Conservation (phyloP, 495 filamentous ascomycete genomes). For the Viridothelium virens region DNA sequence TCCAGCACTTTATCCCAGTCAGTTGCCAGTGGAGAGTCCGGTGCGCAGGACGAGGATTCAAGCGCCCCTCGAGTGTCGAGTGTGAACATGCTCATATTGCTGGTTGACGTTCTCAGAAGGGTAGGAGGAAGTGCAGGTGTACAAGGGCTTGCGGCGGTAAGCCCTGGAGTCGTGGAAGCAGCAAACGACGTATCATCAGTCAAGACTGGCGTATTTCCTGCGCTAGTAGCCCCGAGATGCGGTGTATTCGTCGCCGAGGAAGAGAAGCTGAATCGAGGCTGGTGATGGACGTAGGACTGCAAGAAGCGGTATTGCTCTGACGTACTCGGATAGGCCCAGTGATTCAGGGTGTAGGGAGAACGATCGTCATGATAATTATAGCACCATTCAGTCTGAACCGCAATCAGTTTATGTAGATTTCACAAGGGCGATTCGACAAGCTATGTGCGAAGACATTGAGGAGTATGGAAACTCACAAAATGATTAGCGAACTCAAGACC, state of each 20-base stretch:
- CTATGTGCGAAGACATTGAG: background rate
- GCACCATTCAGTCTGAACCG: constrained; percentile 72
- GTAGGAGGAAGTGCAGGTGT: background rate
- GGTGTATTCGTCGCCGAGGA: constrained; percentile 50
- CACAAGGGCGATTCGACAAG: background rate
- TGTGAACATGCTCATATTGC: constrained; percentile 44
- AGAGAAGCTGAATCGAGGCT: constrained; percentile 46
- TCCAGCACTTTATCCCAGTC: constrained; percentile 41
- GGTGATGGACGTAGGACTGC: constrained; percentile 76
- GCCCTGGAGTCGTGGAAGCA: constrained; percentile 23
- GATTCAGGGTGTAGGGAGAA: constrained; percentile 57
- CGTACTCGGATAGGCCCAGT: constrained; percentile 61
- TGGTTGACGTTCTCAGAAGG: background rate
- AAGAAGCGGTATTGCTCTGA: constrained; percentile 82
- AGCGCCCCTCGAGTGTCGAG: constrained; percentile 60
- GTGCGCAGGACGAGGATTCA: constrained; percentile 38
- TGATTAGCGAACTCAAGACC: constrained; percentile 96
- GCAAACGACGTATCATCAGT: constrained; percentile 34
- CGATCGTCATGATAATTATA: constrained; percentile 83
- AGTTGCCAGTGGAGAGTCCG: constrained; percentile 41
- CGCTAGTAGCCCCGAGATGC: constrained; percentile 13
- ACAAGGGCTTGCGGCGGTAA: background rate
- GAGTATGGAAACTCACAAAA: constrained; percentile 51
- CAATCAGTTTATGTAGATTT: background rate
- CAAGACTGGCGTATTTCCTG: constrained; percentile 35